These are phyloP conservation scores for Eutypella sp. DNA, from an alignment of 2,329 filamentous ascomycete genomes.

Conservation along the genomic window DNA sequence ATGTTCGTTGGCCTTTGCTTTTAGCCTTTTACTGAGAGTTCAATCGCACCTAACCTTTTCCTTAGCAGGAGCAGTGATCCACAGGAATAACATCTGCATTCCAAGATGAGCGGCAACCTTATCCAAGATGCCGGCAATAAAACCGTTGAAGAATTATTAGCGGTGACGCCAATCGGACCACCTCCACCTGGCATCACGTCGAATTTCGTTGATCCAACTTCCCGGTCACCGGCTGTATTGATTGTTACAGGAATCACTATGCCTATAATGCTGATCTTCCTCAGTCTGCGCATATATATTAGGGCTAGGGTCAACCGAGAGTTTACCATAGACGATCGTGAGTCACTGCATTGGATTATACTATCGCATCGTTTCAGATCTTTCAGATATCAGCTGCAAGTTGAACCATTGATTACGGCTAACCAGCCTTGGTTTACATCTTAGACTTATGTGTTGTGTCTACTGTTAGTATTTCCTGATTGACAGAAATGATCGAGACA, in stretches of 20 bases:
- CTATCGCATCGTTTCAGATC: no score
- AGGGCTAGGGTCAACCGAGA: neutral
- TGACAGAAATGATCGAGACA: neutral
- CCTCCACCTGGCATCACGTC: neutral
- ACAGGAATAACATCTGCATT: neutral
- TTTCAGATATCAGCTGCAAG: no score
- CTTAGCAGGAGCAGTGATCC: neutral
- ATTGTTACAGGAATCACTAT: neutral
- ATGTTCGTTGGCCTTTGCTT: neutral
- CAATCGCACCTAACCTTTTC: neutral
- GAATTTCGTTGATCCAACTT: neutral
- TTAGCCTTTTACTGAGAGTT: neutral
- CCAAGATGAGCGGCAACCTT: neutral
- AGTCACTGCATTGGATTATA: neutral
- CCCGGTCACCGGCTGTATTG: neutral
- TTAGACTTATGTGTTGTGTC: neutral
- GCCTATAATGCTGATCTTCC: neutral
- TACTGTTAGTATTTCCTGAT: neutral
- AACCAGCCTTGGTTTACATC: neutral
- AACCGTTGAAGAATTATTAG: neutral
- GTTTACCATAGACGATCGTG: neutral
- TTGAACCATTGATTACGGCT: no score
- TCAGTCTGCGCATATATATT: neutral
- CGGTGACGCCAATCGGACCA: neutral
- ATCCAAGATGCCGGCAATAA: neutral